A percentile compares a stretch with the other conserved stretches of the same genome.
Evolutionary conservation across 225 moss, liverwort and hornwort species (phyloP).

Genomic region (Marchantia paleacea): DNA sequence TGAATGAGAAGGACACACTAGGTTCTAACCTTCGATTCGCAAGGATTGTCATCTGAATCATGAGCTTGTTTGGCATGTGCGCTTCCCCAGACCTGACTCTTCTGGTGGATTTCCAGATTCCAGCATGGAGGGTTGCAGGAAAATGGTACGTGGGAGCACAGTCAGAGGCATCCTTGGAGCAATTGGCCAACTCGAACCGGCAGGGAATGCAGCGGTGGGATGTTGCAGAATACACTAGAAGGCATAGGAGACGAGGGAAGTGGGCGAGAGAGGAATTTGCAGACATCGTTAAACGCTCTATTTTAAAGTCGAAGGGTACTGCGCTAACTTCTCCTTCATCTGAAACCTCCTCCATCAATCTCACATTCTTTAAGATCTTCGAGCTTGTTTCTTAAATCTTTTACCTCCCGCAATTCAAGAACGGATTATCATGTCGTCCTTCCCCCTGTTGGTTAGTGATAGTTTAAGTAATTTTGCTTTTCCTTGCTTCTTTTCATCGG

Average conservation of each 20-base stretch:
- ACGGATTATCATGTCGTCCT: too few relatives aligned
- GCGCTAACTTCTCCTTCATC: background rate
- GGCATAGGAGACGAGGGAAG: slow-evolving; percentile 18
- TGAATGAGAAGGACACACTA: background rate
- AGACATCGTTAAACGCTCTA: slow-evolving; percentile 5
- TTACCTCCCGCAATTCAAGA: too few relatives aligned
- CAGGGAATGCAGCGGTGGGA: slow-evolving; percentile 14
- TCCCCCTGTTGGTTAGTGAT: background rate
- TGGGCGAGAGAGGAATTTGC: slow-evolving; percentile 17
- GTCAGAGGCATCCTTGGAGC: slow-evolving; percentile 11
- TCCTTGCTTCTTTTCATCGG: background rate
- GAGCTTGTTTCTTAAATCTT: background rate
- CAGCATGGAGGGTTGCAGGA: slow-evolving; percentile 22
- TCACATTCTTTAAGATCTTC: too few relatives aligned
- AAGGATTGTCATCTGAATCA: background rate
- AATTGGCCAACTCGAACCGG: background rate
- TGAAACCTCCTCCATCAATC: background rate
- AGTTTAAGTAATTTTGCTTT: background rate
- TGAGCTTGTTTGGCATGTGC: background rate
- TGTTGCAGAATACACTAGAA: slow-evolving; percentile 10
- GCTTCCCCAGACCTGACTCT: background rate
- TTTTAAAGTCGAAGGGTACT: slow-evolving; percentile 8
- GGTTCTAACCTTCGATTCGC: background rate
- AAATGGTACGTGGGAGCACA: slow-evolving; percentile 24
- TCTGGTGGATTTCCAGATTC: slow-evolving; percentile 8